These are phyloP conservation scores for Pholiota molesta DNA, from an alignment of 768 basidiomycete species.

Conservation along the genomic window DNA sequence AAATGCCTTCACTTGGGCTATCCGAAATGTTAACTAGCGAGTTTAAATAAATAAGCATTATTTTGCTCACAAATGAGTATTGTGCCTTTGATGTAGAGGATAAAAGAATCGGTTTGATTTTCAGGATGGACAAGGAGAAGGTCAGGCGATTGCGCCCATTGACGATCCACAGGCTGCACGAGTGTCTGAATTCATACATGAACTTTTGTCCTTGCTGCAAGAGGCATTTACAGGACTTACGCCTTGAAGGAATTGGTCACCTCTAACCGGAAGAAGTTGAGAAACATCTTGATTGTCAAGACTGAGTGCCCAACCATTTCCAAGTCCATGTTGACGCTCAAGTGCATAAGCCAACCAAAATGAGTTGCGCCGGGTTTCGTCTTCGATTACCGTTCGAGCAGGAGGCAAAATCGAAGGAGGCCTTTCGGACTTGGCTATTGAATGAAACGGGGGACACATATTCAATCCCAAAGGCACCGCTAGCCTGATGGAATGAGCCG, in stretches of 20 bases:
- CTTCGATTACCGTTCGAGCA: constrained; percentile 65
- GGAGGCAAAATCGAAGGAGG: constrained; percentile 62
- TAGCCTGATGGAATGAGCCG: constrained; percentile 59
- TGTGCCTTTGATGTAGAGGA: constrained; percentile 68
- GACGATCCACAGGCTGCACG: constrained; percentile 54
- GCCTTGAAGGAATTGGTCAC: constrained; percentile 62
- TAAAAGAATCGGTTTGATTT: constrained; percentile 69
- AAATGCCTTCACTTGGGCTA: constrained; percentile 61
- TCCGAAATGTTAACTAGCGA: not conserved
- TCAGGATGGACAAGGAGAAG: constrained; percentile 64
- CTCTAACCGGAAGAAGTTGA: constrained; percentile 67
- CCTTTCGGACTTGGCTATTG: constrained; percentile 59
- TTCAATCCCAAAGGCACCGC: constrained; percentile 72
- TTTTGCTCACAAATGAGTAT: constrained; percentile 57
- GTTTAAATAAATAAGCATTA: not conserved
- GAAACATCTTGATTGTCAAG: constrained; percentile 77
- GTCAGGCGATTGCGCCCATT: constrained; percentile 67
- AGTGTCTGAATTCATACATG: constrained; percentile 37
- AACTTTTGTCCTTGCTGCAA: not conserved
- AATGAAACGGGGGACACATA: constrained; percentile 65
- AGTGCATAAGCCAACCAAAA: constrained; percentile 76
- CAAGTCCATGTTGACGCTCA: constrained; percentile 67
- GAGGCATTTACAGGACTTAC: constrained; percentile 38
- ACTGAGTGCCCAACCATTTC: constrained; percentile 71
- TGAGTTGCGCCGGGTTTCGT: constrained; percentile 70